Base-by-base conservation (phyloP, 495 filamentous ascomycete genomes). In the Podospora sp. region DNA sequence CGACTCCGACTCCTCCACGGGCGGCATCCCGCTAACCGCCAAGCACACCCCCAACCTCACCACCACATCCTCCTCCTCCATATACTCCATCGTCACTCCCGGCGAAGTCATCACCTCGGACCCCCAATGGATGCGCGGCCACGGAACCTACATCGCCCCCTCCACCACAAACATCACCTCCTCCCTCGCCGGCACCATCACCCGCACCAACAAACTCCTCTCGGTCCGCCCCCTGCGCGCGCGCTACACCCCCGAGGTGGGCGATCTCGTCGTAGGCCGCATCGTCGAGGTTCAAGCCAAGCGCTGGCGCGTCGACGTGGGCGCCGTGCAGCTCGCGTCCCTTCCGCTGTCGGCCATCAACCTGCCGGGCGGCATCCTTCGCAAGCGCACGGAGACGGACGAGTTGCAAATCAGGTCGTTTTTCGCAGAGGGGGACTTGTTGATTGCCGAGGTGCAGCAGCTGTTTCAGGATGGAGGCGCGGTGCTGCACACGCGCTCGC, bases 121-220 rank as follows among this genome's bases (percentile, higher is more conserved):
- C 78, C 89, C 93, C 7, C 94, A 98, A 83, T 98, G 93, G 93
- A 99, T 99, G 92, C 87, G 92, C 80, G 92, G 92, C 72, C 92
- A 96, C 79, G 92, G 92, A 61, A 96, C 93, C 49, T 92, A 88
- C 76, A 83, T 87, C 24, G 80, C 84, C 36, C 77, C 87, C 8
- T 70, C 80, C 59, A 85, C 86, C 11, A 84, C 86, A 6, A 84
- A 86, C 26, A 99, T 99, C 72, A 83, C 88, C 60, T 91, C 92
- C 51, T 94, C 94, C 0, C 88, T 99, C 33, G 92, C 92, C 6
- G 95, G 95, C 73, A 94, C 88, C 21, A 79, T 97, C 6, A 87
- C 89, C 59, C 93, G 92, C 69, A 97, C 93, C 65, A 99, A 99
- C 85, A 99, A 98, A 77, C 86, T 99, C 4, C 88, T 99, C 58